These are phyloP conservation scores for Solanum chacoense DNA, from an alignment of 305 asterid genomes.

Conservation along the genomic window DNA sequence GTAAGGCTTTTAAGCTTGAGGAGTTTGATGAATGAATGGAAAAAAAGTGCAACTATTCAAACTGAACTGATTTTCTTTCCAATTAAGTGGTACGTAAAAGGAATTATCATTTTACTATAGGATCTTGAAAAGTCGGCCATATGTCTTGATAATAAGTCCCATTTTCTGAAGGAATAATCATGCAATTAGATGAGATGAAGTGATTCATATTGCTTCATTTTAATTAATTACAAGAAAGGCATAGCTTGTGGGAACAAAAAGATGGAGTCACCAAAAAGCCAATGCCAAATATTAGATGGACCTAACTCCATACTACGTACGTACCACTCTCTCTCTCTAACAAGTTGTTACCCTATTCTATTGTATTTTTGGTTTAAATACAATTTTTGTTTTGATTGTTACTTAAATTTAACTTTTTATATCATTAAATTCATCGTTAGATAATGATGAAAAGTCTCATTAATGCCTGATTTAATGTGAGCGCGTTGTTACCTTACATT, in stretches of 20 bases:
- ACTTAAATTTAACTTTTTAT: background rate
- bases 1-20: background rate
- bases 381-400: background rate
- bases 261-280: constrained; percentile 4
- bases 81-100: background rate
- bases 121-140: background rate
- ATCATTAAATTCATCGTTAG: background rate
- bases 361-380: background rate
- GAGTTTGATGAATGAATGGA: background rate
- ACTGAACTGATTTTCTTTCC: background rate
- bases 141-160: background rate
- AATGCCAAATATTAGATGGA: constrained; percentile 12
- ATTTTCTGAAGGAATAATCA: background rate
- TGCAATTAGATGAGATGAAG: constrained; percentile 4
- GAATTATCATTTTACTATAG: background rate
- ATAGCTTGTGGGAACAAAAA: background rate
- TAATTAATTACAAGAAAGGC: background rate
- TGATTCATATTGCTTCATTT: background rate
- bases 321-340: background rate
- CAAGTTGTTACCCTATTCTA: background rate
- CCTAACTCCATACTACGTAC: constrained; percentile 2
- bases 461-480: background rate
- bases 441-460: background rate
- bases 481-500: background rate
- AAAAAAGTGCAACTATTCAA: background rate